Evolutionary conservation across 2,329 filamentous ascomycete species (phyloP).

Genomic region (Sporothrix pallida): DNA sequence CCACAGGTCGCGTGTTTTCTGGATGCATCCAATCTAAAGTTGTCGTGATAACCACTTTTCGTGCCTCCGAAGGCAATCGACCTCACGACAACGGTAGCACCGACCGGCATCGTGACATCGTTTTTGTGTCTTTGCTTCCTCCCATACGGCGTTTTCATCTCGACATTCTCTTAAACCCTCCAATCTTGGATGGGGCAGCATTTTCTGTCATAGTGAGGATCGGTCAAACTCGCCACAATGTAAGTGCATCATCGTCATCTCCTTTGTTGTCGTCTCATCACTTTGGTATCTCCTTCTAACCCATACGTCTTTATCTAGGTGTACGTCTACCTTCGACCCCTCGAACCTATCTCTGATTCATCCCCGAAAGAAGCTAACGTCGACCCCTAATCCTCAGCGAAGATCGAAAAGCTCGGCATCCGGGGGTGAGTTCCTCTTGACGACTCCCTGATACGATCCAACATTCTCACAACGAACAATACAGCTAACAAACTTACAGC

Average conservation of each 20-base stretch:
- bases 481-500: constrained; percentile 33
- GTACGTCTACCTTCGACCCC: not conserved
- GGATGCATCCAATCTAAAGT: not conserved
- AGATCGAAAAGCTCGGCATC: constrained; percentile 41
- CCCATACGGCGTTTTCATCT: too few relatives aligned
- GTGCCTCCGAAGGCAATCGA: constrained; percentile 2
- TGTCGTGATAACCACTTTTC: constrained; percentile 10
- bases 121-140: too few relatives aligned
- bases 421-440: constrained; percentile 36
- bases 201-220: not conserved
- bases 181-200: not conserved
- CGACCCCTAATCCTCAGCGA: constrained; percentile 33
- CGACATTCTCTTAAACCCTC: too few relatives aligned
- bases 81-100: not conserved
- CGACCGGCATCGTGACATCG: too few relatives aligned
- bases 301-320: not conserved
- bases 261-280: too few relatives aligned
- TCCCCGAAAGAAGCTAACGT: not conserved
- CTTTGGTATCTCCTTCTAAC: constrained; percentile 2
- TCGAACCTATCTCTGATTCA: not conserved
- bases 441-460: not conserved
- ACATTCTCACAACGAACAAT: not conserved
- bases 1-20: not conserved
- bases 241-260: not conserved
- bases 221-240: constrained; percentile 18